phyloP scores from a whole-genome alignment of 176 grass and related monocot genomes.

The barley (Hordeum vulgare) region MorexV3_pseudomolecules_assembly NC_058524.1:623488452-623488951 shows the following conservation, averaged over 20 bases:
- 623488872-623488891: neutral
- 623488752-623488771: neutral
- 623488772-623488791: neutral
- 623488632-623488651: neutral
- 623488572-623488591: neutral
- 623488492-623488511: neutral
- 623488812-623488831: neutral
- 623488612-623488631: neutral
- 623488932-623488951: neutral
- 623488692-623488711: neutral
- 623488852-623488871: neutral
- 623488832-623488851: neutral
- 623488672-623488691: constrained; percentile 1
- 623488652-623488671: neutral
- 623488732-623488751: neutral
- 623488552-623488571: neutral
- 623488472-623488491: neutral
- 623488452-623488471: constrained; percentile 32
- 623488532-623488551: constrained; percentile 24
- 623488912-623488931: neutral
- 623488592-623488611: neutral
- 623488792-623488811: neutral
- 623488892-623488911: neutral
- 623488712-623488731: neutral
- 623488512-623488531: neutral